Evolutionary conservation across 2,329 filamentous ascomycete species (phyloP).

Genomic region (Aspergillus sp.): DNA sequence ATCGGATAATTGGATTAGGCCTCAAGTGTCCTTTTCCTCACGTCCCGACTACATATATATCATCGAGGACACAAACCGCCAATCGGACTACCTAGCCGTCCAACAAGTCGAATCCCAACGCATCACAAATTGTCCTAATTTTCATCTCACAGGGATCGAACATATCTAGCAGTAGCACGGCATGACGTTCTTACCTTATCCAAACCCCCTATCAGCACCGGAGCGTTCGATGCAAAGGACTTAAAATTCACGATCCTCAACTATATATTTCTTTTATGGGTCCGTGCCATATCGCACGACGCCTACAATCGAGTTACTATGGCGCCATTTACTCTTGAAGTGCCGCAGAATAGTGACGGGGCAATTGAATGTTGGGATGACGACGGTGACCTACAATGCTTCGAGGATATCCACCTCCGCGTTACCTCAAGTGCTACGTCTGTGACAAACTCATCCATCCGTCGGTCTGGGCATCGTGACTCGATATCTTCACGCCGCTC

Average conservation of each 20-base stretch:
- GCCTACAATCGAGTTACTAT: slow-evolving; percentile 23
- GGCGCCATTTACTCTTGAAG: slow-evolving; percentile 38
- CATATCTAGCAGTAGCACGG: slow-evolving; percentile 16
- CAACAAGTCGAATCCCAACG: not conserved
- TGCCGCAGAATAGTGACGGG: slow-evolving; percentile 35
- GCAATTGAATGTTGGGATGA: slow-evolving; percentile 52
- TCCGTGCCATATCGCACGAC: not conserved
- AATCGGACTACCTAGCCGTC: not conserved
- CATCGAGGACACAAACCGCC: not conserved
- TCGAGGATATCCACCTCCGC: slow-evolving; percentile 47
- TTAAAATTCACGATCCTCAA: slow-evolving; percentile 5
- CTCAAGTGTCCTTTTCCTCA: not conserved
- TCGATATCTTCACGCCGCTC: slow-evolving; percentile 81
- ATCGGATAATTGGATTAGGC: not conserved
- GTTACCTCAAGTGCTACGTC: slow-evolving; percentile 47
- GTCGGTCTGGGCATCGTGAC: slow-evolving; percentile 59
- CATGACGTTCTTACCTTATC: slow-evolving; percentile 28
- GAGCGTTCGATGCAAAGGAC: slow-evolving; percentile 22
- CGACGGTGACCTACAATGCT: slow-evolving; percentile 49
- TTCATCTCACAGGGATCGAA: not conserved
- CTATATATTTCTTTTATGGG: slow-evolving; percentile 4
- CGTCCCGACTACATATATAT: not conserved
- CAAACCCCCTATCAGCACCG: slow-evolving; percentile 20
- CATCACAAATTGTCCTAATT: not conserved
- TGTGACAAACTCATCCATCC: slow-evolving; percentile 43